Percentiles rank a stretch among this genome's conserved stretches.
Conservation (phyloP, 169 alveolate species). For the Plasmodium inui region DNA sequence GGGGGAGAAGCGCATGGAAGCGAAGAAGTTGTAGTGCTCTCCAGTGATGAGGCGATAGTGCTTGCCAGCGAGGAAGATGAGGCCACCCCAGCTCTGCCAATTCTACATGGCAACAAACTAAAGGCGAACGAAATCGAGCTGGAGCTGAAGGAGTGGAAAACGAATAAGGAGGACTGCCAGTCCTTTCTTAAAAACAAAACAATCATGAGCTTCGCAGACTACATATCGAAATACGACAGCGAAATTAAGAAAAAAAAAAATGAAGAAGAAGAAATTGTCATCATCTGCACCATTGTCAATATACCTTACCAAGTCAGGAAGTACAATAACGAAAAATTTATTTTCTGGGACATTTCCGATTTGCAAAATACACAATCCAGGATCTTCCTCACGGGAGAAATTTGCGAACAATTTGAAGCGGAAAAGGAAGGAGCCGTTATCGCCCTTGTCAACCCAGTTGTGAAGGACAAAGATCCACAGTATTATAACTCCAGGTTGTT, state of each 20-base stretch:
- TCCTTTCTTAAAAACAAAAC: slow-evolving; percentile 13
- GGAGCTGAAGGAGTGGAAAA: slow-evolving; percentile 26
- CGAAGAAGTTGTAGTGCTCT: neutral
- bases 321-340: slow-evolving; percentile 51
- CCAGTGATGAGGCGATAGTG: neutral
- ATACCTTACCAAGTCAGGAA: slow-evolving; percentile 64
- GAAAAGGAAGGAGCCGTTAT: slow-evolving; percentile 61
- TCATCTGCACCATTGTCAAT: slow-evolving; percentile 62
- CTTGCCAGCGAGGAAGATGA: neutral
- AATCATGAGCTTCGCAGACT: slow-evolving; percentile 35
- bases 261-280: slow-evolving; percentile 2
- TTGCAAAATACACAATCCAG: slow-evolving; percentile 55
- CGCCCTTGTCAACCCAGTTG: slow-evolving; percentile 43
- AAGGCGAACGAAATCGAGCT: slow-evolving; percentile 29
- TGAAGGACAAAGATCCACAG: slow-evolving; percentile 60
- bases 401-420: slow-evolving; percentile 41
- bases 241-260: slow-evolving; percentile 53
- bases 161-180: slow-evolving; percentile 28
- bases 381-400: slow-evolving; percentile 54
- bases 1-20: neutral
- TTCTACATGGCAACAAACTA: slow-evolving; percentile 4
- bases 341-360: slow-evolving; percentile 74
- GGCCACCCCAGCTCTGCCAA: neutral
- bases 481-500: slow-evolving; percentile 43
- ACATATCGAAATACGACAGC: slow-evolving; percentile 48